Evolutionary conservation across 2,329 filamentous ascomycete species (phyloP), one percentile per base, ranked within the genome.

Genomic region (Ambrosiella cleistominuta): DNA sequence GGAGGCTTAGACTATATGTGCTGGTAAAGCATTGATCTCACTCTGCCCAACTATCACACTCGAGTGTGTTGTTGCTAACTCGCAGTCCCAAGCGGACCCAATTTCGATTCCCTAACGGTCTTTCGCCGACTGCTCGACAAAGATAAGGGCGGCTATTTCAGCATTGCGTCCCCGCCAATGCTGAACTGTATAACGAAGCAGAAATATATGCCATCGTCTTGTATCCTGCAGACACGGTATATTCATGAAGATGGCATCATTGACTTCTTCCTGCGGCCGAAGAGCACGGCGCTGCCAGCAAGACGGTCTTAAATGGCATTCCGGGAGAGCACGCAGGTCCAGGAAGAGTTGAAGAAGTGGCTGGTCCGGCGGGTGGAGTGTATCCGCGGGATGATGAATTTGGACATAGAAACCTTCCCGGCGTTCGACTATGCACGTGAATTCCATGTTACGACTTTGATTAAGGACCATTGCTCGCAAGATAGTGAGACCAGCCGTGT

Each of bases 1-100:
- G 85, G 85, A 27, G 84, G 83, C 62, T 69, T 89, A 59, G 85
- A 88, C 66, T 87, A 82, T 64, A 85, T 88, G 83, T 88, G 84
- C 68, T 89, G 84, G 81, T 81, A 65, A 68, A 27, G 27, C 27
- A 27, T 27, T 27, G 27, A 27, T 27, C 27, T 27, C 27, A 27
- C 27, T 27, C 27, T 27, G 74, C 13, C 35, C 17, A 13, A 47
- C 19, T 15, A 17, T 7, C 44, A 15, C 7, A 8, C 11, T 4
- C 44, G 13, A 17, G 5, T 47, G n/a, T 47, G 13, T 17, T 17
- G 4, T 17, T 8, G 44, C 44, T 47, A 47, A 47, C n/a, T 8
- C 44, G 2, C n/a, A 47, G 7, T 47, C 11, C 27, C 27, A 3
- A 27, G 4, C 19, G 84, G 80, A 85, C 85, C 85, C 2, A 80